Evolutionary conservation across 1,284 basidiomycete species (phyloP), one percentile per base, ranked within the genome.

Genomic region (Melanopsichium pennsylvanicum): DNA sequence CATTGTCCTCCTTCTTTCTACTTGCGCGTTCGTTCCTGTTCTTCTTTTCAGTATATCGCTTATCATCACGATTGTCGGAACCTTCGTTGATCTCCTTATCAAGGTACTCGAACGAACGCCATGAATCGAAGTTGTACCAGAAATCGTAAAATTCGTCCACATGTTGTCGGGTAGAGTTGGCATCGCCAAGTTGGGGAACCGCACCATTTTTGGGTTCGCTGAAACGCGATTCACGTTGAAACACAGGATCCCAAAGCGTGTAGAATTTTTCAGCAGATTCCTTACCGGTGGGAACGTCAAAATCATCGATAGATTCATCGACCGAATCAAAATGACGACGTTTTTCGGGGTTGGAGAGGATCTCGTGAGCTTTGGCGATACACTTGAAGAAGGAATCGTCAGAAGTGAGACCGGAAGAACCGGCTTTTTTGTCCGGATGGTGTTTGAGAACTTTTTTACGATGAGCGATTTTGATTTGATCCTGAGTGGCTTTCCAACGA

Each of bases 301-400:
- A 91, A 82, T 89, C 85, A 78, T 94, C 89, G 69, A 91, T 84
- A 46, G 88, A 87, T 47, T 91, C 91, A 83, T 98, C 95, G 56
- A 95, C 90, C 2, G 92, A 96, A 84, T 98, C 96, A 83, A 97
- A 98, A 82, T 97, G 93, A 43, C 92, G 88, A 68, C 93, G 89
- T 76, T 89, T 89, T 80, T 97, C 93, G 16, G 87, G 82, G 83
- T 95, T 87, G 56, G 88, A 90, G 46, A 98, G 88, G 36, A 93
- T 89, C 77, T 98, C 95, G 83, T 90, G 88, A 18, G 94, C 93
- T 83, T 98, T 98, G 84, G 92, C 89, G 75, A 98, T 97, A 82
- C 95, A 98, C 84, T 98, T 98, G 91, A 98, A 98, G 86, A 98
- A 98, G 4, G 89, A 89, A 81, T 98, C 95, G 83, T 97, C 94